Base-by-base conservation (phyloP, 1,284 basidiomycete genomes). In the Pseudozyma tsukubaensis region DNA sequence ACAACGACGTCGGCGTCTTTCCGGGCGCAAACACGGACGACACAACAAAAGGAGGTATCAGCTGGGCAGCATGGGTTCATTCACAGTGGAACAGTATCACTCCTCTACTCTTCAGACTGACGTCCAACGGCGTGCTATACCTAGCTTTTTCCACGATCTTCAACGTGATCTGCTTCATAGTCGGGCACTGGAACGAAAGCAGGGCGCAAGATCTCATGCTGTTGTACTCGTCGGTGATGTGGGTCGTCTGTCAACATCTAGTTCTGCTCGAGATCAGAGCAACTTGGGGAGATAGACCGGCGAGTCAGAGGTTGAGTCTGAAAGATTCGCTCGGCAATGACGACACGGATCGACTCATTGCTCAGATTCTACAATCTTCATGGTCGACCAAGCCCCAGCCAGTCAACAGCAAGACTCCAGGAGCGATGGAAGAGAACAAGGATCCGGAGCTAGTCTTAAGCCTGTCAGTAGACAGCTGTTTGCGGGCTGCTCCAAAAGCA, bases 191-290 rank as follows among this genome's bases (percentile, higher is more conserved):
- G 29, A 50, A 71, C 24, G 59, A 71, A 18, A 43, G 63, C 11
- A 59, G 58, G 8, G 74, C 76, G 43, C 75, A 79, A 45, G 65
- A 70, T 29, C 50, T 81, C 44, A 49, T 79, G 52, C 39, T 74
- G 19, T 51, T 81, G 21, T 78, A 74, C 18, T 55, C 73, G 37
- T 61, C 79, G 12, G 65, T 77, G 5, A 76, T 81, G 77, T 73
- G 73, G 57, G 64, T 78, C 34, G 45, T 79, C 29, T 77, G 77
- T 40, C 74, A 79, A 42, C 70, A 64, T 12, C 51, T 79, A 42
- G 54, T 81, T 12, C 59, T 81, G 29, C 51, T 71, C 35, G 79
- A 79, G 53, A 64, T 75, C 34, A 55, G 57, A 8, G 68, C 65
- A 12, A 67, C 76, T 7, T 79, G 71, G 68, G 45, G 62, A 4